Base-by-base conservation (phyloP, 108 stramenopile species). In the Licmophora abbreviata region DNA sequence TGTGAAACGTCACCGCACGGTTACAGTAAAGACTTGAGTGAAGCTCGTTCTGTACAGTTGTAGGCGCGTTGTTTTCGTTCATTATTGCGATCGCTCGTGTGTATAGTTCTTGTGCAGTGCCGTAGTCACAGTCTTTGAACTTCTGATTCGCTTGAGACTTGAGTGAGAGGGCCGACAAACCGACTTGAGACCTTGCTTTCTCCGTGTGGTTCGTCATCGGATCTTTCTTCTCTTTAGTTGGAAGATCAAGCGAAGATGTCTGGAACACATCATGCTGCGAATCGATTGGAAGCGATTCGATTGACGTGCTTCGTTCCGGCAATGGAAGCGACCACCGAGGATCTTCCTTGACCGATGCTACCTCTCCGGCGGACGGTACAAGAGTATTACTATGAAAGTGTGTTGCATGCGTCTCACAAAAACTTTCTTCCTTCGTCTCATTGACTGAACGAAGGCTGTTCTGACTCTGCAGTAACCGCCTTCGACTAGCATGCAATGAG, bases 141-240 rank as follows among this genome's bases (percentile, higher is more conserved):
- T 69, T 69, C 3, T 68, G 64, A 45, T 76, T 76, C 23, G 74
- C 74, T 40, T 76, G 68, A 29, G 69, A 66, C 49, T 69, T 76
- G 48, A 76, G 32, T 46, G 68, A 68, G 26, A 69, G 64, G 18
- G 74, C 64, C 36, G 50, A 53, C 20, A 15, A 18, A 18, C 15
- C 5, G 5, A 5, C 18, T 3, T 40, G 18, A 20, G 15, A 15
- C 15, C 15, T 5, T 5, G 38, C 1, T 40, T 40, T 20, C 1
- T 40, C 38, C 15, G 38, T 40, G 5, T 40, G 18, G 38, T 40
- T 40, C 18, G 15, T 20, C 38, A 40, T 4, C 2, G 38, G 20
- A 4, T 40, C 38, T 40, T n/a, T n/a, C n/a, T n/a, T n/a, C n/a
- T n/a, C n/a, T n/a, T n/a, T n/a, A n/a, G n/a, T n/a, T n/a, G n/a